Percentiles rank a stretch among this genome's conserved stretches.
Conservation (phyloP, 2,329 filamentous ascomycete species). For the Emericellopsis atlantica region DNA sequence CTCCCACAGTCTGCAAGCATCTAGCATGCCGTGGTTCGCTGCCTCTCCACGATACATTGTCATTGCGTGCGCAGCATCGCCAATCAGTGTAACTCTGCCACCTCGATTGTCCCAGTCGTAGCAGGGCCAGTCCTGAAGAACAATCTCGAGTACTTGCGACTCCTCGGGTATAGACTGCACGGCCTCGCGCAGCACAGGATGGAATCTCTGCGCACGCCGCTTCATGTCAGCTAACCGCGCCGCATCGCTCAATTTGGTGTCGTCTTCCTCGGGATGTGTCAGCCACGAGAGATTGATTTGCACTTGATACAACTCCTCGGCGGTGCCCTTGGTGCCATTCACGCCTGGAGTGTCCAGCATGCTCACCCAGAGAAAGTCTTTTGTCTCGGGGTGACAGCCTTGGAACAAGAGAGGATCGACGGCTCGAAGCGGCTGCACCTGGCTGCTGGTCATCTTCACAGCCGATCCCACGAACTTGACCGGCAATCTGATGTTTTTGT, state of each 20-base stretch:
- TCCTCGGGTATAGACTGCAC: conserved; percentile 21
- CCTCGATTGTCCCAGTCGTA: conserved; percentile 25
- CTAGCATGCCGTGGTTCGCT: conserved; percentile 26
- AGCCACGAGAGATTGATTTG: conserved; percentile 36
- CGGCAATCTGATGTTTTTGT: conserved; percentile 20
- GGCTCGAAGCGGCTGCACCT: conserved; percentile 24
- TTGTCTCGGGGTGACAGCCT: conserved; percentile 35
- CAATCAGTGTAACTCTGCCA: conserved; percentile 32
- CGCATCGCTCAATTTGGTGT: no score
- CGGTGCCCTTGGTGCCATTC: conserved; percentile 9
- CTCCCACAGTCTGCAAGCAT: conserved; percentile 17
- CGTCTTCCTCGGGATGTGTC: conserved; percentile 12
- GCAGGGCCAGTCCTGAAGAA: conserved; percentile 21
- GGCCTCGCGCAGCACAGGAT: conserved; percentile 24
- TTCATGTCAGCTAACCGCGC: conserved; percentile 25
- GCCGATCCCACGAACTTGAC: conserved; percentile 23
- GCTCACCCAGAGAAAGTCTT: conserved; percentile 36
- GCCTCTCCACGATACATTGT: conserved; percentile 35
- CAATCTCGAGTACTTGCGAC: conserved; percentile 19
- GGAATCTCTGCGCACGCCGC: conserved; percentile 15
- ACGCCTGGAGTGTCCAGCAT: conserved; percentile 24
- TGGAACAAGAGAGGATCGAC: conserved; percentile 43
- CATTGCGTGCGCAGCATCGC: conserved; percentile 47
- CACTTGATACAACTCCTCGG: conserved; percentile 21
- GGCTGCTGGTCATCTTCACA: conserved; percentile 20